phyloP scores from a whole-genome alignment of 2,329 filamentous ascomycete genomes.

The Neopestalotiopsis rosae region DNA sequence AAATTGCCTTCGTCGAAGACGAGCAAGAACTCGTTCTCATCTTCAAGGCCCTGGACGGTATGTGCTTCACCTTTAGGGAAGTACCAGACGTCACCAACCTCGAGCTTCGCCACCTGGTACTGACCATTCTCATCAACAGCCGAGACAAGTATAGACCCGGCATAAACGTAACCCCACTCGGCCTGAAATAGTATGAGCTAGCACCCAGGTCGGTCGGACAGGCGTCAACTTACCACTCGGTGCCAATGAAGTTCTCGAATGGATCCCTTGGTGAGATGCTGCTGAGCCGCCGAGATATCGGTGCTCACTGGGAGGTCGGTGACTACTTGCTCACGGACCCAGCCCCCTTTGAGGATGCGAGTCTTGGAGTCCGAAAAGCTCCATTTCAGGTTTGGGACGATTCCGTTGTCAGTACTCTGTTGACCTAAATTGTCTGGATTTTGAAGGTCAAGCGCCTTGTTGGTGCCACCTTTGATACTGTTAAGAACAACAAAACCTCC shows the following conservation, averaged over 20 bases:
- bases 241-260: constrained; percentile 73
- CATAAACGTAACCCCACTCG: constrained; percentile 69
- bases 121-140: constrained; percentile 67
- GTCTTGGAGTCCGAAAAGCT: constrained; percentile 72
- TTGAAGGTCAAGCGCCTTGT: constrained; percentile 63
- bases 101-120: constrained; percentile 59
- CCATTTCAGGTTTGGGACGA: constrained; percentile 72
- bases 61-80: constrained; percentile 64
- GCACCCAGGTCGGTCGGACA: constrained; percentile 7
- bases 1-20: constrained; percentile 72
- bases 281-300: constrained; percentile 71
- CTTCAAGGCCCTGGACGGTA: constrained; percentile 65
- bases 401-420: constrained; percentile 66
- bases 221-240: constrained; percentile 51
- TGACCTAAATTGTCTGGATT: constrained; percentile 69
- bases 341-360: constrained; percentile 65
- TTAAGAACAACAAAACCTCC: too few species aligned
- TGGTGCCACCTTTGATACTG: constrained; percentile 62
- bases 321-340: constrained; percentile 70
- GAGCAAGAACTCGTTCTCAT: constrained; percentile 71
- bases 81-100: constrained; percentile 69
- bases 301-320: constrained; percentile 69
- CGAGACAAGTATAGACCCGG: constrained; percentile 61
- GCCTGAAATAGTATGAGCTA: constrained; percentile 45
- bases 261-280: constrained; percentile 70